Base-by-base conservation (phyloP, 352 stramenopile genomes). In the Pythium sukuiense region DNA sequence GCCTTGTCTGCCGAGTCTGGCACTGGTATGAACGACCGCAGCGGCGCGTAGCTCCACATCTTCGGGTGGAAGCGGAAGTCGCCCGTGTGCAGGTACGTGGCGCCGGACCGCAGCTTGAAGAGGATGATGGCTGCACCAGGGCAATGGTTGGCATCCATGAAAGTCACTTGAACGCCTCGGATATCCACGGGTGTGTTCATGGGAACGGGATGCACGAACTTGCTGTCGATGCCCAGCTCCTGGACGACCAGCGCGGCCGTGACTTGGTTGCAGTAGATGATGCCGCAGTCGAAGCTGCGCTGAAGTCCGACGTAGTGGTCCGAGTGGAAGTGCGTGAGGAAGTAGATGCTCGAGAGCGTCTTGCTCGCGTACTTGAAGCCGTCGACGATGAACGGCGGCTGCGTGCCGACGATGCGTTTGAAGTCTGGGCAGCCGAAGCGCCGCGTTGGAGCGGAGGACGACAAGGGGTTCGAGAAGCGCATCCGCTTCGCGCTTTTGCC, bases 111-210 rank as follows among this genome's bases (percentile, higher is more conserved):
- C 6, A 93, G 62, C 6, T 93, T 72, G 71, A 99, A 99, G 24
- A 99, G 73, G 62, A 99, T 97, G 76, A 99, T 97, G 11, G 94
- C 82, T 6, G 97, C 91, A 30, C 97, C 97, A 30, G 96, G 97
- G 68, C 97, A 99, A 76, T 99, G 97, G 67, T 99, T 99, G 1
- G 97, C 97, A 66, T 99, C 93, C 58, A 98, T 81, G 46, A 98
- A 86, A 6, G 94, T 98, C 26, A 99, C 95, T 63, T 97, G 92
- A 6, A 98, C 89, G 55, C 85, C 87, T 26, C 84, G 76, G 41
- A 97, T 69, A 33, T 91, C 67, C 33, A 92, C 85, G 16, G 93
- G 85, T 46, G 77, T 91, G 62, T 98, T 93, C 83, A 99, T 93
- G 6, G 81, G 76, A 45, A 98, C 68, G 0, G 93, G 83, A 56